Evolutionary conservation across 2,329 filamentous ascomycete genomes (phyloP), one percentile per base, ranked within the genome.

Genomic region (Chrysoporthe puriensis): DNA sequence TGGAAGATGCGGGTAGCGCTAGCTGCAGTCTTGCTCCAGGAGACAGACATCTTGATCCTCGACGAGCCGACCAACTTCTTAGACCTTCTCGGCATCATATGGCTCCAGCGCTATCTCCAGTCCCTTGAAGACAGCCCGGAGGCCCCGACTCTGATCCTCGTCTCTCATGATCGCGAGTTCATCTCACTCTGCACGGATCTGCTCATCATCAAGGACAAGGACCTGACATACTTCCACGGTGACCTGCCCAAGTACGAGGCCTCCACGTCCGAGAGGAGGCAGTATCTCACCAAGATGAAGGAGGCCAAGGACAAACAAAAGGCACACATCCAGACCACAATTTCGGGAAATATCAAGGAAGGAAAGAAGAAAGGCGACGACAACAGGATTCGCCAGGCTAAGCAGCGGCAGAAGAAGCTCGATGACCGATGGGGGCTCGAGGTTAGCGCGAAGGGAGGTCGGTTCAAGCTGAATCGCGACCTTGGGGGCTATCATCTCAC

Each of bases 31-130:
- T 82, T 96, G 4, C 85, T 93, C 1, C 90, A 94, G 70, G 86
- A 90, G 8, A 87, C 89, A 0, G 92, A 96, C 71, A 87, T 96
- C 2, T 82, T 96, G 67, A 89, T 96, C 62, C 86, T 96, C 2
- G 93, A 96, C 76, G 93, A 96, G 75, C 93, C 93, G 0, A 96
- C 93, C 44, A 96, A 96, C 74, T 96, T 93, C 75, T 84, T 96
- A 1, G 93, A 96, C 74, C 82, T 96, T 0, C 84, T 94, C 0
- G 92, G 91, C 1, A 94, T 97, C 67, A 87, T 97, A 66, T 96
- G 93, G 92, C 83, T 97, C 1, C 90, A 96, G 74, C 85, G 85
- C 14, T 90, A 94, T 74, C 85, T 97, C 11, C 81, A 85, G 48
- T 80, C 84, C 1, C 77, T 90, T 2, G 82, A 83, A 4, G 84